Evolutionary conservation across 176 grass and related monocot species (phyloP), one percentile per base, ranked within the genome.

Genomic region (Bromus sterilis): DNA sequence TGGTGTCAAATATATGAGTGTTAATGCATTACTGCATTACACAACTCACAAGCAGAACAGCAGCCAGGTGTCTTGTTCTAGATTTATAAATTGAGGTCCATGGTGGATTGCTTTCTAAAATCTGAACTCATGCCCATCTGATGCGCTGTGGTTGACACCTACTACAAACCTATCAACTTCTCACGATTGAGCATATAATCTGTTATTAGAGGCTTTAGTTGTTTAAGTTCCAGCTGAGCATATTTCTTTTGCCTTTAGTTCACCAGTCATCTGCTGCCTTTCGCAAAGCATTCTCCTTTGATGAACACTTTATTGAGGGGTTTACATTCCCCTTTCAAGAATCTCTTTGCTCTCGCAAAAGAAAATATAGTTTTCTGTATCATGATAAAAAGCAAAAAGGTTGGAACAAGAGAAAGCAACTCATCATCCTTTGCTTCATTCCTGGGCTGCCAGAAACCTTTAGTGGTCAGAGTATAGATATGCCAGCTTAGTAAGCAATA

Each of bases 161-260:
- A 77, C 24, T 26, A 77, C 57, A 53, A 20, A 21, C 49, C 20
- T 29, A 57, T 4, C 23, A 57, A 61, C 53, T 51, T 82, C 36
- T 46, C 70, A 79, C 83, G 84, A 90, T 90, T 75, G 20, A 62
- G 32, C 21, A 48, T 51, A 14, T 75, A 55, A 69, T 75, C 37
- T 76, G 51, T 51, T 56, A 77, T 5, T 25, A 68, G 29, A 67
- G 61, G 21, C 55, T 63, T 86, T 53, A 53, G 23, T 63, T 71
- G 39, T 71, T 86, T 72, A 72, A 61, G 63, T 74, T 89, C 29
- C 29, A 53, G 18, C 16, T 59, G 67, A 68, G 43, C 77, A 67
- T 87, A 33, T 44, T 77, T 48, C 60, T 66, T 84, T 91, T 87
- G 56, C 85, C 59, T 84, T 91, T 78, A 81, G 33, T 66, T 59